A percentile compares a stretch with the other conserved stretches of the same genome.
phyloP scores from a whole-genome alignment of 345 rosid genomes.

The Salix suchowensis region DNA sequence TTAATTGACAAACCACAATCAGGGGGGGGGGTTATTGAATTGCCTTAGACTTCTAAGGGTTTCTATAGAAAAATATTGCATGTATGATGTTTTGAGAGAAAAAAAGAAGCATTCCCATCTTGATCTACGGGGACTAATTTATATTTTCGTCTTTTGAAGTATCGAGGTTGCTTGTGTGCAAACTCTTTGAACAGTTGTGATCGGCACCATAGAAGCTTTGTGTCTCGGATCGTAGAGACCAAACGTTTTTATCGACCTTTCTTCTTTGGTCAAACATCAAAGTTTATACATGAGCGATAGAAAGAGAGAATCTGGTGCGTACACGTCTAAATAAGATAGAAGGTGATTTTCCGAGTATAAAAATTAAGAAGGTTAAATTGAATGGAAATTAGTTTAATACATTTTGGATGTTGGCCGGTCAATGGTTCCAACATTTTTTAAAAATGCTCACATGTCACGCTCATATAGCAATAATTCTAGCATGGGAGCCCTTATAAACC shows the following conservation, averaged over 20 bases:
- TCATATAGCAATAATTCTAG: not conserved
- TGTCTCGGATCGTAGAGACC: constrained; percentile 20
- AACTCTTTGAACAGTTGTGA: constrained; percentile 11
- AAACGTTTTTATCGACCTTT: constrained; percentile 4
- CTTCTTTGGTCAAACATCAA: constrained; percentile 10
- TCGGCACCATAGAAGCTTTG: constrained; percentile 10
- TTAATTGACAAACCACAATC: not conserved
- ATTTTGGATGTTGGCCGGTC: not conserved
- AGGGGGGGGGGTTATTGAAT: not conserved
- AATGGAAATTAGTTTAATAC: not conserved
- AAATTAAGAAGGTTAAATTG: not conserved
- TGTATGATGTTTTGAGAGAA: not conserved
- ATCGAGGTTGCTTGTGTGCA: not conserved
- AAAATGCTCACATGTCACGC: not conserved
- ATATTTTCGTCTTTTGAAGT: not conserved
- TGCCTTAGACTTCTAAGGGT: not conserved
- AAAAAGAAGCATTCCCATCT: not conserved
- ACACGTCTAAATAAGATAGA: constrained; percentile 1
- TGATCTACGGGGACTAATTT: not conserved
- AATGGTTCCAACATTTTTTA: not conserved
- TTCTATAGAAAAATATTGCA: not conserved
- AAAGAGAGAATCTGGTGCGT: constrained; percentile 4
- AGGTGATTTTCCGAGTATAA: not conserved
- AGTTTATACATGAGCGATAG: not conserved
- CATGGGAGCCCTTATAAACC: not conserved